These are phyloP conservation scores for Candida railenensis DNA, from an alignment of 805 yeast genomes.

Conservation along the genomic window DNA sequence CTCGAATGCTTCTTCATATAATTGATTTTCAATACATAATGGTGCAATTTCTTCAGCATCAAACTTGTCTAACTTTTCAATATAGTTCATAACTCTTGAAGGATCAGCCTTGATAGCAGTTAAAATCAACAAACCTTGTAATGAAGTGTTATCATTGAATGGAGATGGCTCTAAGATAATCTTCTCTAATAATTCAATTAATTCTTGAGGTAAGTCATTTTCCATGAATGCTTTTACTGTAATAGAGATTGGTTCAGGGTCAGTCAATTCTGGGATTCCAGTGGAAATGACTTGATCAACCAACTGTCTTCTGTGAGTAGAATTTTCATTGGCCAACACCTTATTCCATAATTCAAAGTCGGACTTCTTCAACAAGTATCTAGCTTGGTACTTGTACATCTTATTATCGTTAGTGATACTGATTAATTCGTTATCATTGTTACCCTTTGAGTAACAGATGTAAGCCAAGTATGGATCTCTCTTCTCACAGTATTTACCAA, in stretches of 20 bases:
- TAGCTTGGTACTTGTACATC: constrained; percentile 99
- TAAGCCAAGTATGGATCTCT: constrained; percentile 98
- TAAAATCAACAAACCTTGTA: constrained; percentile 88
- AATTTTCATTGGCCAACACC: constrained; percentile 71
- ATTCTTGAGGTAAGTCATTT: constrained; percentile 87
- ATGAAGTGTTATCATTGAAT: constrained; percentile 89
- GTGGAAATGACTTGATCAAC: constrained; percentile 94
- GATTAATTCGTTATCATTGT: constrained; percentile 84
- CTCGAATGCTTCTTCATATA: constrained; percentile 92
- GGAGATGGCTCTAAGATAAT: constrained; percentile 97
- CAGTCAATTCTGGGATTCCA: constrained; percentile 91
- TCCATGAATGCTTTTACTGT: constrained; percentile 97
- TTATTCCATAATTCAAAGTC: constrained; percentile 78
- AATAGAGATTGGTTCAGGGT: constrained; percentile 90
- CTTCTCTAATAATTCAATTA: constrained; percentile 92
- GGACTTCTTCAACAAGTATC: constrained; percentile 87
- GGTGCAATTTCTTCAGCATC: constrained; percentile 95
- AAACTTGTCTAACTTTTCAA: constrained; percentile 86
- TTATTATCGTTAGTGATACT: constrained; percentile 93
- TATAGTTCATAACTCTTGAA: constrained; percentile 74
- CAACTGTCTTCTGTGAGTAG: constrained; percentile 80
- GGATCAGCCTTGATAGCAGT: constrained; percentile 97
- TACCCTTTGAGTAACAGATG: constrained; percentile 95
- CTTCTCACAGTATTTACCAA: constrained; percentile 98
- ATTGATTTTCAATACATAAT: constrained; percentile 82